A percentile compares a stretch with the other conserved stretches of the same genome.
Evolutionary conservation across 2,329 filamentous ascomycete genomes (phyloP).

Genomic region (Fusarium sp.): DNA sequence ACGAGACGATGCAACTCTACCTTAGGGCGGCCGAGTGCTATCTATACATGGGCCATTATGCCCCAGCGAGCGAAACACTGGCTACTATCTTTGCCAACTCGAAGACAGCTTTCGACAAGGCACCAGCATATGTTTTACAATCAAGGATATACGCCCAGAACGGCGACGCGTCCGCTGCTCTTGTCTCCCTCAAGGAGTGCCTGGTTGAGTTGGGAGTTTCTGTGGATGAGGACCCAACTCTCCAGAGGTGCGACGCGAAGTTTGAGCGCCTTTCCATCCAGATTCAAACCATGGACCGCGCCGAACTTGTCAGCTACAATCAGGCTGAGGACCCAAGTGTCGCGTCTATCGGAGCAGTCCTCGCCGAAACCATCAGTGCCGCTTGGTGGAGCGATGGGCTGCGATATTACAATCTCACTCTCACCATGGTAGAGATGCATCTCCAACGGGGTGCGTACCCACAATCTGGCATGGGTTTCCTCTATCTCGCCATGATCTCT

Average conservation of each 20-base stretch:
- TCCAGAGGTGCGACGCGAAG: slow-evolving; percentile 80
- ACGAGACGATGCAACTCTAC: slow-evolving; percentile 85
- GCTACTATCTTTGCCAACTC: slow-evolving; percentile 77
- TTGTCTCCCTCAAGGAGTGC: slow-evolving; percentile 77
- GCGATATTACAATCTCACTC: slow-evolving; percentile 77
- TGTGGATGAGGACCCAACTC: slow-evolving; percentile 74
- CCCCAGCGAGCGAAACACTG: slow-evolving; percentile 76
- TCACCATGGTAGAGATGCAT: slow-evolving; percentile 76
- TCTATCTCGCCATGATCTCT: slow-evolving; percentile 76
- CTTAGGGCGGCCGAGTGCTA: slow-evolving; percentile 86
- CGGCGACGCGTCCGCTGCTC: slow-evolving; percentile 77
- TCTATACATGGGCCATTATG: slow-evolving; percentile 80
- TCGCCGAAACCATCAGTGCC: slow-evolving; percentile 76
- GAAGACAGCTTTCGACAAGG: slow-evolving; percentile 80
- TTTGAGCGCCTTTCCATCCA: slow-evolving; percentile 74
- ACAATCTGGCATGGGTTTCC: slow-evolving; percentile 76
- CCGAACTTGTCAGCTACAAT: slow-evolving; percentile 58
- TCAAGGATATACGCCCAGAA: slow-evolving; percentile 82
- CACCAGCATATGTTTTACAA: slow-evolving; percentile 84
- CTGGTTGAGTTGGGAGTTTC: slow-evolving; percentile 76
- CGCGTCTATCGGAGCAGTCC: slow-evolving; percentile 74
- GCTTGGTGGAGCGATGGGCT: slow-evolving; percentile 80
- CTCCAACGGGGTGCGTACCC: slow-evolving; percentile 74
- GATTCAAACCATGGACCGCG: slow-evolving; percentile 68
- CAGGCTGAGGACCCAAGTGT: slow-evolving; percentile 64